Evolutionary conservation across 169 alveolate species (phyloP), one percentile per base, ranked within the genome.

Genomic region (Eimeria tenella): DNA sequence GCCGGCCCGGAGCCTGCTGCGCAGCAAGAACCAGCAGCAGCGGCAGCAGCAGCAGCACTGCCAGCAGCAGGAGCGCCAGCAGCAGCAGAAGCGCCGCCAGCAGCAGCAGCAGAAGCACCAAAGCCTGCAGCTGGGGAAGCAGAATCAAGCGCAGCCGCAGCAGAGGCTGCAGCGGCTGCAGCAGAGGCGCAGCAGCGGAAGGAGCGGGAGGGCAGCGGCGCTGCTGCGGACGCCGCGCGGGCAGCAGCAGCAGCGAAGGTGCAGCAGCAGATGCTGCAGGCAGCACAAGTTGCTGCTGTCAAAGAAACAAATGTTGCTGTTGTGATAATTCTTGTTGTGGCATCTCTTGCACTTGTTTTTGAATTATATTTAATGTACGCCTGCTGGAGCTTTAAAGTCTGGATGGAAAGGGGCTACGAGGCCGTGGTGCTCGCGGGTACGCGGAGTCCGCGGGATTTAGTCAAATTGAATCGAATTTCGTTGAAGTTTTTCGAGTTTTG

Each of bases 371-470:
- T 68, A 23, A n/a, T 68, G 77, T 68, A 68, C n/a, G 77, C 77
- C 3, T 68, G 77, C 77, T 68, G 77, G 77, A 68, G 77, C 77
- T 68, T 68, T 5, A 68, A 68, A 23, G 77, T 68, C 6, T 68
- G 77, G 77, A 1, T 68, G 77, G 77, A 68, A 68, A 13, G 77
- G 31, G 77, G 77, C 77, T 68, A 17, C 77, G 77, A 68, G 77
- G n/a, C 42, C 31, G 77, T 68, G 49, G 77, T 68, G 9, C 25
- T 65, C 5, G 75, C 75, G 17, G 75, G 75, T 65, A n/a, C n/a
- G n/a, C n/a, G n/a, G n/a, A n/a, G n/a, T n/a, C n/a, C n/a, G n/a
- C n/a, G n/a, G n/a, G n/a, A n/a, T n/a, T n/a, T n/a, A n/a, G n/a
- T n/a, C n/a, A n/a, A n/a, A n/a, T n/a, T 31, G 42, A 31, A 0